Evolutionary conservation across 441 rosid species (phyloP).

Genomic region (Croton laevigatus): DNA sequence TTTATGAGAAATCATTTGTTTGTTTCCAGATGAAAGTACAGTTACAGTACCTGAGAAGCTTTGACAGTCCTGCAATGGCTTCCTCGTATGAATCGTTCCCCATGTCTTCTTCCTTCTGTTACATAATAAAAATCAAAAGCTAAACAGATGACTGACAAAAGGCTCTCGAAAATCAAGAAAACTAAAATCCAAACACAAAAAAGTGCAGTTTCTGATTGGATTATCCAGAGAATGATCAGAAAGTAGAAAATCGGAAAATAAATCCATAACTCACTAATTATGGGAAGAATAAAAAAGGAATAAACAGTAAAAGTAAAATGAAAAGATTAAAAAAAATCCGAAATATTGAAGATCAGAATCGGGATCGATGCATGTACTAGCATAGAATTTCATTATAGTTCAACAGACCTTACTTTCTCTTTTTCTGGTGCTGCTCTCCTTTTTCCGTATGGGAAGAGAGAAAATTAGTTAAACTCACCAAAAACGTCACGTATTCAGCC

Average conservation of each 20-base stretch:
- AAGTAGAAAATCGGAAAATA: neutral
- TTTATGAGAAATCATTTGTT: neutral
- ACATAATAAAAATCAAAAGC: neutral
- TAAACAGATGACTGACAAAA: neutral
- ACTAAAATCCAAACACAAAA: neutral
- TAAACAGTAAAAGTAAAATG: neutral
- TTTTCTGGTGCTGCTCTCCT: neutral
- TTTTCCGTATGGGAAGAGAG: neutral
- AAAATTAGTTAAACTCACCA: neutral
- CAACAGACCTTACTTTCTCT: conserved; percentile 13
- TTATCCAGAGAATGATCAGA: neutral
- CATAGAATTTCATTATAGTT: neutral
- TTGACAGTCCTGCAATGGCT: conserved; percentile 66
- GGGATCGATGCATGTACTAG: conserved; percentile 26
- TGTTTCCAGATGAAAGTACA: neutral
- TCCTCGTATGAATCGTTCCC: conserved; percentile 57
- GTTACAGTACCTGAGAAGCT: conserved; percentile 68
- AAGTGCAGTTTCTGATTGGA: no score
- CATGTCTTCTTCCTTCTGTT: conserved; percentile 54
- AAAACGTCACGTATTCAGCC: neutral
- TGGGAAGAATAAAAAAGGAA: no score
- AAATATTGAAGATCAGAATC: conserved; percentile 19
- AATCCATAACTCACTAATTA: no score
- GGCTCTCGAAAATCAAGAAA: neutral
- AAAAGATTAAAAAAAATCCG: neutral